phyloP scores from a whole-genome alignment of 148 eudicot species.

The Vaccinium corymbosum region DNA sequence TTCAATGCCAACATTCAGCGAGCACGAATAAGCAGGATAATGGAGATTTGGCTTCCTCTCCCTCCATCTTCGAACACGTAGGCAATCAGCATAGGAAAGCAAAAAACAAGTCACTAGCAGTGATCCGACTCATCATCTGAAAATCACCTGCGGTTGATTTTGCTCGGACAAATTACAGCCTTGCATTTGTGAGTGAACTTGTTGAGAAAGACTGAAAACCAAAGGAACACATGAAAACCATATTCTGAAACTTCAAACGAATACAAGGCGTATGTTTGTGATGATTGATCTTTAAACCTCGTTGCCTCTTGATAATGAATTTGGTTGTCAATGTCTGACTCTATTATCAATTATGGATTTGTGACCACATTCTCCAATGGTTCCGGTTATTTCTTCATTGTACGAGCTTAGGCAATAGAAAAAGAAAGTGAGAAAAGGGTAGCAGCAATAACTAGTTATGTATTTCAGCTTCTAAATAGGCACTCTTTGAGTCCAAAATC shows the following conservation, averaged over 20 bases:
- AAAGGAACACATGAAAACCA: neutral
- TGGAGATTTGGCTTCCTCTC: neutral
- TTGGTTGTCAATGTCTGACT: neutral
- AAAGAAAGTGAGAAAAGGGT: neutral
- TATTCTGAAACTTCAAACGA: neutral
- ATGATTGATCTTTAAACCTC: constrained; percentile 1
- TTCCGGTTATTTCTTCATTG: neutral
- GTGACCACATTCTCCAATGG: neutral
- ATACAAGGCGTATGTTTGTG: neutral
- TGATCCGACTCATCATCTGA: neutral
- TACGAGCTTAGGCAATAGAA: neutral
- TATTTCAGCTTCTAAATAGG: constrained; percentile 1
- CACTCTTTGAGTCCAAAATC: neutral
- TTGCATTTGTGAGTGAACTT: neutral
- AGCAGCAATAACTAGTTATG: neutral
- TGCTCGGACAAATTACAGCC: neutral
- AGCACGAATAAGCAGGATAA: neutral
- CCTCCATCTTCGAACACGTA: neutral
- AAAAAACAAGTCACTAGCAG: neutral
- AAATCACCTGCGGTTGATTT: neutral
- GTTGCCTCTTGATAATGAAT: neutral
- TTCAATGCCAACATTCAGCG: neutral
- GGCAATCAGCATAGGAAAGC: neutral
- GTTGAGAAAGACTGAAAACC: neutral
- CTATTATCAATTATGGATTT: neutral